phyloP scores from a whole-genome alignment of 805 yeast species.

The Candida hispaniensis region DNA sequence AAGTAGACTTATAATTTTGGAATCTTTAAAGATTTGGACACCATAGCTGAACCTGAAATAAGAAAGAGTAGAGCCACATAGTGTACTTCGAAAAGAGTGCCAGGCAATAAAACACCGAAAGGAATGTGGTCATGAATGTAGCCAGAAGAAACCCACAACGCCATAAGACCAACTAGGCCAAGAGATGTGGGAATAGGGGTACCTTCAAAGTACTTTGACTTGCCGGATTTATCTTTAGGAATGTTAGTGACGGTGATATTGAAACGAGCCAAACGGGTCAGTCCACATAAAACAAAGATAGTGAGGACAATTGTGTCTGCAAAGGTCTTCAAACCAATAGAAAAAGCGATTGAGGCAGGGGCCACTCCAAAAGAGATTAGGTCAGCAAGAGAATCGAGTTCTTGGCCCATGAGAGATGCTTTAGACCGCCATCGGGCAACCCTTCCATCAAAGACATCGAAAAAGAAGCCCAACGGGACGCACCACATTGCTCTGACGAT shows the following conservation, averaged over 20 bases:
- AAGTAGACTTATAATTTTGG: constrained; percentile 78
- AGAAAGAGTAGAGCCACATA: constrained; percentile 53
- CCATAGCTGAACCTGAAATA: constrained; percentile 81
- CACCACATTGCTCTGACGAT: constrained; percentile 81
- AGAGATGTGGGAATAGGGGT: constrained; percentile 89
- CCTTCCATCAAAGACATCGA: constrained; percentile 94
- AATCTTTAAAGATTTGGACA: constrained; percentile 79
- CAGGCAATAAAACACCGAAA: constrained; percentile 49
- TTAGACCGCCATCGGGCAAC: constrained; percentile 92
- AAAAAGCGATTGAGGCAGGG: constrained; percentile 87
- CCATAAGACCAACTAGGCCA: constrained; percentile 62
- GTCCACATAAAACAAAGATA: constrained; percentile 85
- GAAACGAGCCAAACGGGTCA: constrained; percentile 88
- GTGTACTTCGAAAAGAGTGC: constrained; percentile 61
- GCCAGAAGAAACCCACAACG: constrained; percentile 46
- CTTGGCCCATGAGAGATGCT: constrained; percentile 92
- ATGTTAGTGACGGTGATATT: constrained; percentile 87
- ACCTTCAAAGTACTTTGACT: constrained; percentile 89
- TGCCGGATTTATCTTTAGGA: constrained; percentile 83
- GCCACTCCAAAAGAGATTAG: constrained; percentile 90
- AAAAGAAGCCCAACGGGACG: constrained; percentile 83
- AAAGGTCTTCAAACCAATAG: constrained; percentile 80
- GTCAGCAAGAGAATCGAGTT: constrained; percentile 92
- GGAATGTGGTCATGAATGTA: constrained; percentile 42
- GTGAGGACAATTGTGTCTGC: constrained; percentile 65